A percentile compares a stretch with the other conserved stretches of the same genome.
Evolutionary conservation across 345 rosid genomes (phyloP).

Genomic region (Atalantia buxifolia): DNA sequence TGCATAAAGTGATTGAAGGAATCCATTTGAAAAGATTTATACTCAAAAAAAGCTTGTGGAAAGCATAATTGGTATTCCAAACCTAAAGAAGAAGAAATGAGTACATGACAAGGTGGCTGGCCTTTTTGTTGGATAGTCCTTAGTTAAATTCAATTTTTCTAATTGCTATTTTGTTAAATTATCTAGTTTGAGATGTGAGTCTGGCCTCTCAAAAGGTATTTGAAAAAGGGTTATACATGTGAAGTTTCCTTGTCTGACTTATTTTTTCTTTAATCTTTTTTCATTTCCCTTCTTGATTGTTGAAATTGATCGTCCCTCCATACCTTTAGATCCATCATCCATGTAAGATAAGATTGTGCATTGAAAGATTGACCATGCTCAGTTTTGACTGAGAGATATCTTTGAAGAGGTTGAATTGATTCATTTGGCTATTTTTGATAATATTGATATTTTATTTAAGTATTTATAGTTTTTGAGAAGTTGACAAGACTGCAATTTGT

Average conservation of each 20-base stretch:
- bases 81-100: constrained; percentile 18
- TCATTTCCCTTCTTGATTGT: not conserved
- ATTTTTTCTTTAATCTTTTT: not conserved
- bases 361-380: not conserved
- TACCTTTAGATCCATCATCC: not conserved
- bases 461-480: not conserved
- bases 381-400: not conserved
- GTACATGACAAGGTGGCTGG: constrained; percentile 28
- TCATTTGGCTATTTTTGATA: not conserved
- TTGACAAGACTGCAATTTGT: not conserved
- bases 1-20: constrained; percentile 41
- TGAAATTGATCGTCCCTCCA: not conserved
- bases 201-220: not conserved
- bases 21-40: constrained; percentile 42
- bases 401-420: not conserved
- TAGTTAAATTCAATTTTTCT: constrained; percentile 2
- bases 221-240: constrained; percentile 5
- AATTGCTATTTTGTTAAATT: not conserved
- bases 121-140: constrained; percentile 16
- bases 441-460: not conserved
- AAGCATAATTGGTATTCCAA: constrained; percentile 30
- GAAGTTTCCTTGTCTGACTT: constrained; percentile 7
- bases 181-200: not conserved
- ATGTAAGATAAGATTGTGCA: not conserved
- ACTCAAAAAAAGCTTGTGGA: constrained; percentile 18